These are phyloP conservation scores for Wickerhamiella sergipiensis DNA, from an alignment of 805 yeast genomes.

Conservation along the genomic window DNA sequence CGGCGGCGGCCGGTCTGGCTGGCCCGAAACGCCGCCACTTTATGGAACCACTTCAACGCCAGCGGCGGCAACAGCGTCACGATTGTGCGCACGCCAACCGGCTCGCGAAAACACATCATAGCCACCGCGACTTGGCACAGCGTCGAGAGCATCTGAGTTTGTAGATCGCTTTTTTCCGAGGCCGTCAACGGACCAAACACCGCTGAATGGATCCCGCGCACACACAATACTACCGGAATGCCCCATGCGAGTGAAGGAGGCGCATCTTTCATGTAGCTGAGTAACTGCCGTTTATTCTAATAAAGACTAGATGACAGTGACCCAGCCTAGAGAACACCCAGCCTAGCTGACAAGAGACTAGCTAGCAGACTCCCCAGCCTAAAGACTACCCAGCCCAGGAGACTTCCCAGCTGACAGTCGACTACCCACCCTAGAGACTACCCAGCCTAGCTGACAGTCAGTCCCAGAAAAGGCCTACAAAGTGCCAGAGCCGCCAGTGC, in stretches of 20 bases:
- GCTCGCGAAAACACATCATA: constrained; percentile 8
- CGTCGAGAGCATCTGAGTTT: constrained; percentile 3
- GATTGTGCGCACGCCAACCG: constrained; percentile 6
- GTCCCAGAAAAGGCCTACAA: too few relatives aligned
- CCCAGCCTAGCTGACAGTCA: too few relatives aligned
- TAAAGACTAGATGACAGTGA: too few relatives aligned
- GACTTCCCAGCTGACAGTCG: too few relatives aligned
- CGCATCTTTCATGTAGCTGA: not conserved
- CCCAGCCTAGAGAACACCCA: too few relatives aligned
- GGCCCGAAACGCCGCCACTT: constrained; percentile 1
- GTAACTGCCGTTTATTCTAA: too few relatives aligned
- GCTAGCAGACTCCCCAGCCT: too few relatives aligned
- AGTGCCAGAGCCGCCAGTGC: too few relatives aligned
- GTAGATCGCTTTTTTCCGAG: constrained; percentile 4
- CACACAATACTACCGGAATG: not conserved
- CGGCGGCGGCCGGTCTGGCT: not conserved
- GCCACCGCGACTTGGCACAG: constrained; percentile 9
- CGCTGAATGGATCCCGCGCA: not conserved
- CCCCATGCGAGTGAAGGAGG: not conserved
- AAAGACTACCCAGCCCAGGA: too few relatives aligned
- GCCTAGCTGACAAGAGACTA: too few relatives aligned
- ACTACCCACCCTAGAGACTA: too few relatives aligned
- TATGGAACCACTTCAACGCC: constrained; percentile 7
- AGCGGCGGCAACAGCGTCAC: constrained; percentile 5
- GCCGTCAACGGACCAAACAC: constrained; percentile 6